These are phyloP conservation scores for Pestalotiopsis sp. DNA, from an alignment of 2,329 filamentous ascomycete species.

Conservation along the genomic window DNA sequence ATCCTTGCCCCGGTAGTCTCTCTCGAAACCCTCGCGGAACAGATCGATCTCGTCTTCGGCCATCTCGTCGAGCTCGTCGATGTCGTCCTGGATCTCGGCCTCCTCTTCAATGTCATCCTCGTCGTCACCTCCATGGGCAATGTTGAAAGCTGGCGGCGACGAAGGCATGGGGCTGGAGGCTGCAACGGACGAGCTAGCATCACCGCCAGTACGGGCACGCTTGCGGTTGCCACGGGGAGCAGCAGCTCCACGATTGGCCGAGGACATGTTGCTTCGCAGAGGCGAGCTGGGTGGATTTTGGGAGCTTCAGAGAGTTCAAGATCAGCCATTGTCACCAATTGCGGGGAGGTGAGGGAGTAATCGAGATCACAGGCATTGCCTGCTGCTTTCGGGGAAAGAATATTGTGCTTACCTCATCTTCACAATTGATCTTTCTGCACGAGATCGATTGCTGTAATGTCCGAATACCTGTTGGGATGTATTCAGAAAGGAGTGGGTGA, in stretches of 20 bases:
- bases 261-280: slow-evolving; percentile 77
- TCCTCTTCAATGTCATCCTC: slow-evolving; percentile 75
- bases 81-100: slow-evolving; percentile 70
- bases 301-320: slow-evolving; percentile 5
- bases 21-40: slow-evolving; percentile 74
- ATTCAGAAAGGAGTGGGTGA: not conserved
- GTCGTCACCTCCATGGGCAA: slow-evolving; percentile 69
- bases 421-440: not conserved
- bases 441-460: not conserved
- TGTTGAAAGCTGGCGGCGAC: slow-evolving; percentile 64
- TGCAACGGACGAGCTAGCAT: slow-evolving; percentile 53
- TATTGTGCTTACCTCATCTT: not conserved
- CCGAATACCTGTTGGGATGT: not conserved
- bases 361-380: not conserved
- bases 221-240: slow-evolving; percentile 55
- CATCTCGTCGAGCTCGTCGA: slow-evolving; percentile 79
- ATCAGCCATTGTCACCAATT: not conserved
- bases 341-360: not conserved
- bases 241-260: slow-evolving; percentile 75
- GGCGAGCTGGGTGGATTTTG: slow-evolving; percentile 66
- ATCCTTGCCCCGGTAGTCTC: slow-evolving; percentile 69
- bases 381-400: not conserved
- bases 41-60: slow-evolving; percentile 81
- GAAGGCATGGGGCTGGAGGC: slow-evolving; percentile 69
- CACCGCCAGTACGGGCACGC: slow-evolving; percentile 54